Percentiles rank a stretch among this genome's conserved stretches.
phyloP scores from a whole-genome alignment of 176 grass and related monocot genomes.

The Raddia guianensis region DNA sequence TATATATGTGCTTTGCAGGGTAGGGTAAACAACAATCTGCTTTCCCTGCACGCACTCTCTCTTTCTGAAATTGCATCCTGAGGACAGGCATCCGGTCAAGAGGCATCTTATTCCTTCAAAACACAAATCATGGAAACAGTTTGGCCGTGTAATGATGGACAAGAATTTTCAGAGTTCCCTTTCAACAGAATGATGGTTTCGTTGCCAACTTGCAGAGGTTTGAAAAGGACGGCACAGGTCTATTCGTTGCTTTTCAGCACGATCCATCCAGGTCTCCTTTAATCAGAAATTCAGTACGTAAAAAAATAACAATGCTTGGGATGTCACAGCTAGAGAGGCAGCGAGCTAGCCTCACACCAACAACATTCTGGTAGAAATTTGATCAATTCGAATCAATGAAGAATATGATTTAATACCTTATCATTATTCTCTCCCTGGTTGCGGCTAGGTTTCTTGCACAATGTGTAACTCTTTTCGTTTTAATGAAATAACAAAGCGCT shows the following conservation, averaged over 20 bases:
- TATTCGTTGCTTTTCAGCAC: slow-evolving; percentile 35
- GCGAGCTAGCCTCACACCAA: neutral
- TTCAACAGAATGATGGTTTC: slow-evolving; percentile 24
- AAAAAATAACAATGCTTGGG: neutral
- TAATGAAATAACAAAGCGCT: no score
- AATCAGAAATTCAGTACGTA: neutral
- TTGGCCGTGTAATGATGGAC: slow-evolving; percentile 23
- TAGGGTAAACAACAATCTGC: neutral
- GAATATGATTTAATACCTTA: neutral
- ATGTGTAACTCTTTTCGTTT: no score
- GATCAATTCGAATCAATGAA: neutral
- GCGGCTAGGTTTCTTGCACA: no score
- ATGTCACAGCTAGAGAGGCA: neutral
- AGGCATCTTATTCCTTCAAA: slow-evolving; percentile 34
- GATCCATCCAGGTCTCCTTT: neutral
- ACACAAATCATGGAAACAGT: slow-evolving; percentile 25
- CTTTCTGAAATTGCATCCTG: slow-evolving; percentile 18
- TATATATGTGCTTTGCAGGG: neutral
- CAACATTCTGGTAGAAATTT: slow-evolving; percentile 3
- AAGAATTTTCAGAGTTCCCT: slow-evolving; percentile 4
- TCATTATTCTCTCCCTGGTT: neutral
- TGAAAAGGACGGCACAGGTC: slow-evolving; percentile 45
- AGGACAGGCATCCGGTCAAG: slow-evolving; percentile 21
- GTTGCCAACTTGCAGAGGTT: slow-evolving; percentile 32
- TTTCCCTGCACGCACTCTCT: neutral